Percentiles rank a stretch among this genome's conserved stretches.
Evolutionary conservation across 768 basidiomycete genomes (phyloP).

Genomic region (Strobilomyces echinocephalus): DNA sequence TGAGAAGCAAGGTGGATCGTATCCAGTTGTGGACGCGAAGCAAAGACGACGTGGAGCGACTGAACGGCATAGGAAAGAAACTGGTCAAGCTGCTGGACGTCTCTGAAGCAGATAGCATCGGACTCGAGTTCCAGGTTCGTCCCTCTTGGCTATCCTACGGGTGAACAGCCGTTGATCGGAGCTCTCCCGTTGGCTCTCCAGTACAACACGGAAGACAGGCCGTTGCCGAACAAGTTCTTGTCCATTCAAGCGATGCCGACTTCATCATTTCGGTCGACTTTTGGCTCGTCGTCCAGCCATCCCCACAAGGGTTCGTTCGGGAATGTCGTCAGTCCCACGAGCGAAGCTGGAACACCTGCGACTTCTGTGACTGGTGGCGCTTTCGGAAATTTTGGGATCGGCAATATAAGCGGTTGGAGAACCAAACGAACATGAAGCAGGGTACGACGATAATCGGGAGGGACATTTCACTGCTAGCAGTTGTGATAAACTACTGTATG

Average conservation of each 20-base stretch:
- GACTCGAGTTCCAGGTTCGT: conserved; percentile 85
- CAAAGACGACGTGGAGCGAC: conserved; percentile 79
- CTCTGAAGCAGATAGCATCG: conserved; percentile 78
- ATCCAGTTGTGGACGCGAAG: conserved; percentile 89
- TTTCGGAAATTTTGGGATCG: conserved; percentile 46
- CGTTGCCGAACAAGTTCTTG: conserved; percentile 76
- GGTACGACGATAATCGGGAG: not conserved
- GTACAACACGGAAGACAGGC: conserved; percentile 88
- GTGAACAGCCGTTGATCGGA: not conserved
- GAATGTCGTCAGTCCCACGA: conserved; percentile 19
- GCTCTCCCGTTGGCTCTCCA: conserved; percentile 23
- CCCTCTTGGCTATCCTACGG: not conserved
- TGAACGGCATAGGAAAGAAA: conserved; percentile 82
- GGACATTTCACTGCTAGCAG: not conserved
- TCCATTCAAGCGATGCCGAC: conserved; percentile 68
- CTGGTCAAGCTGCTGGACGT: conserved; percentile 80
- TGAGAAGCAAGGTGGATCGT: conserved; percentile 81
- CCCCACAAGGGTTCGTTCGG: conserved; percentile 20
- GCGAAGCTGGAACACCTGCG: conserved; percentile 18
- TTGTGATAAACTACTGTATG: conserved; percentile 8
- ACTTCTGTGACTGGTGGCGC: conserved; percentile 34
- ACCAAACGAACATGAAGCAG: conserved; percentile 22
- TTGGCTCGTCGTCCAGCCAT: conserved; percentile 38
- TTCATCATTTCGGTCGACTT: conserved; percentile 63
- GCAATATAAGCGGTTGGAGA: conserved; percentile 36